Evolutionary conservation across 768 basidiomycete genomes (phyloP), one percentile per base, ranked within the genome.

Genomic region (Dacryopinax spathularia): DNA sequence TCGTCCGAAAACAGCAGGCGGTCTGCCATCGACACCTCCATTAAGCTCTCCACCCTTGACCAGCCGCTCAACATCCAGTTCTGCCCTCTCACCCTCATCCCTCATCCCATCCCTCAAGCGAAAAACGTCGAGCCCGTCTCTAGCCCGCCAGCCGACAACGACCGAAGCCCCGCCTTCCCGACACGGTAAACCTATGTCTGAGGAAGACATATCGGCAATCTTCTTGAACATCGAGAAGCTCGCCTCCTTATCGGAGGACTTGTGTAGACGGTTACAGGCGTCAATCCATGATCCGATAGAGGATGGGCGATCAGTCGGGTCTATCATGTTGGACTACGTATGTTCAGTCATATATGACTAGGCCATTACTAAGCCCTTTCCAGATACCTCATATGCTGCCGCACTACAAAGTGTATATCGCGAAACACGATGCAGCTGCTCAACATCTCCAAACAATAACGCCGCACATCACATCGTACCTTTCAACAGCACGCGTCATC

Each of bases 381-480:
- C 65, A 90, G 88, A 82, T 86, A 44, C 82, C 88, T 27, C 78
- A 79, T 35, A 75, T 92, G 66, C 86, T 89, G 70, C 78, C 79
- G 12, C 82, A 84, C 16, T 92, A 90, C 72, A 88, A 83, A 72
- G 76, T 80, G 16, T 92, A 92, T 72, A 91, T 92, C 70, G 88
- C 87, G 1, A 82, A 83, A 60, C 90, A 92, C 69, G 81, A 88
- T 0, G 79, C 80, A 1, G 88, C 91, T 3, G 79, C 91, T 43
- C 78, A 83, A 34, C 87, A 88, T 69, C 81, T 91, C 29, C 77
- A 77, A 61, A 68, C 73, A 34, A 75, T 75, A 68, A 84, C 82
- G 1, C 79, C 83, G 2, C 80, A 84, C 0, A 79, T 94, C 7
- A 75, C 77, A 15, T 75, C 79, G 2, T 93, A 92, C 73, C 79